A percentile compares a stretch with the other conserved stretches of the same genome.
phyloP scores from a whole-genome alignment of 352 stramenopile species.

The Globisporangium viniferum region DNA sequence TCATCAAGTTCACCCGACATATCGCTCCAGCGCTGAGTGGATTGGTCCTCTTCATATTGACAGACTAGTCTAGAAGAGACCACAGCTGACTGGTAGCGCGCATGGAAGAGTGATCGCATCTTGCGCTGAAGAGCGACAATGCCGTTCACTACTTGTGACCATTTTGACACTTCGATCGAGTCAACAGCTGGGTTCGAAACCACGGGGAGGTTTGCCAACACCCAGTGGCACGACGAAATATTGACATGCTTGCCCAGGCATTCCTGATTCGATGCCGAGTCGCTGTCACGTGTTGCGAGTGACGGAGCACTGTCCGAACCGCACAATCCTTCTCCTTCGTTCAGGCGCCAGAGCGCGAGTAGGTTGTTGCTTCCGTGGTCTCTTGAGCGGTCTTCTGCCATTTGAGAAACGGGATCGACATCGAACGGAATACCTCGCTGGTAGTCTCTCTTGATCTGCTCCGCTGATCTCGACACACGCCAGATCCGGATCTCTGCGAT shows the following conservation, averaged over 20 bases:
- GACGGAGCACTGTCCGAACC: constrained; percentile 38
- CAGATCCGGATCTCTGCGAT: constrained; percentile 79
- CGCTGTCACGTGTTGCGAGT: constrained; percentile 1
- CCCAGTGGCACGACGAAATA: constrained; percentile 70
- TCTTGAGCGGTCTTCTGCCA: neutral
- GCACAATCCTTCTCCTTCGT: constrained; percentile 71
- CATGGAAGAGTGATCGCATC: constrained; percentile 28
- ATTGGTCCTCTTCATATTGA: constrained; percentile 35
- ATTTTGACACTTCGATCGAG: constrained; percentile 14
- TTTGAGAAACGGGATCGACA: neutral
- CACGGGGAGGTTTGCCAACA: constrained; percentile 51
- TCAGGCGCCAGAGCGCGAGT: constrained; percentile 69
- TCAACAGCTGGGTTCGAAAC: constrained; percentile 44
- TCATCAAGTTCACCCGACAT: constrained; percentile 31
- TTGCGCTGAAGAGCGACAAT: constrained; percentile 38
- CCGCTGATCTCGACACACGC: constrained; percentile 32
- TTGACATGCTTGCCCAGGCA: constrained; percentile 35
- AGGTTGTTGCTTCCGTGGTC: constrained; percentile 19
- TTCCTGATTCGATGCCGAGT: constrained; percentile 18
- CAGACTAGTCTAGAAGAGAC: constrained; percentile 39
- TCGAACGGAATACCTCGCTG: constrained; percentile 60
- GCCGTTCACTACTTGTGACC: constrained; percentile 13
- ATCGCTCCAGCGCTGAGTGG: constrained; percentile 24
- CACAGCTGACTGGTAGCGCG: constrained; percentile 23
- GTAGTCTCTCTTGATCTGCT: constrained; percentile 59